phyloP scores from a whole-genome alignment of 2,329 filamentous ascomycete species.

The Trichoderma polysporum region DNA sequence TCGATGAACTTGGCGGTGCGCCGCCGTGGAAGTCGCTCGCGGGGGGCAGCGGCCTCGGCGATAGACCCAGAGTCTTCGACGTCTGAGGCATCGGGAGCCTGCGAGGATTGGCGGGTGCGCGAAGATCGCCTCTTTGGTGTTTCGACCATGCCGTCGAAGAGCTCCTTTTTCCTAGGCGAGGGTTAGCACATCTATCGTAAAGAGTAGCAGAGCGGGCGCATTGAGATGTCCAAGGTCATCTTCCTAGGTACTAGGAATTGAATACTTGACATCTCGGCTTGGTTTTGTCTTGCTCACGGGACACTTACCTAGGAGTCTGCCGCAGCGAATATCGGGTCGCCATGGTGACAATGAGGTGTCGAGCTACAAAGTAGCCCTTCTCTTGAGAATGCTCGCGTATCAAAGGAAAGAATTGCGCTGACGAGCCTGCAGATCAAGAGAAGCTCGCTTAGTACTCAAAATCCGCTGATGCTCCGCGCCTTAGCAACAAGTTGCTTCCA shows the following conservation, averaged over 20 bases:
- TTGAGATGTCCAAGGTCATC: neutral
- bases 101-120: conserved; percentile 50
- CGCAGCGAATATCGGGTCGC: conserved; percentile 33
- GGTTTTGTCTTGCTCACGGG: neutral
- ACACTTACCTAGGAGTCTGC: conserved; percentile 33
- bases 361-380: neutral
- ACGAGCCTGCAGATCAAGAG: neutral
- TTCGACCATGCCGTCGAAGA: conserved; percentile 61
- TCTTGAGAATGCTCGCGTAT: neutral
- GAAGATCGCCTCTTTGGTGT: conserved; percentile 48
- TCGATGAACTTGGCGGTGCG: conserved; percentile 53
- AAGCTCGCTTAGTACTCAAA: neutral
- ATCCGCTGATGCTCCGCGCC: neutral
- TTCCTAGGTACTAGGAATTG: neutral
- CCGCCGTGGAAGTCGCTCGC: conserved; percentile 41
- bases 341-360: conserved; percentile 23
- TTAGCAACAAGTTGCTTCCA: neutral
- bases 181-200: neutral
- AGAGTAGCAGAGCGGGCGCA: neutral
- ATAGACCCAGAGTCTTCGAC: conserved; percentile 51
- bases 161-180: conserved; percentile 55
- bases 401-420: neutral
- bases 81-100: conserved; percentile 46
- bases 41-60: conserved; percentile 40
- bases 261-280: neutral